A percentile compares a stretch with the other conserved stretches of the same genome.
phyloP scores from a whole-genome alignment of 768 basidiomycete species.

The Pisolithus microcarpus region DNA sequence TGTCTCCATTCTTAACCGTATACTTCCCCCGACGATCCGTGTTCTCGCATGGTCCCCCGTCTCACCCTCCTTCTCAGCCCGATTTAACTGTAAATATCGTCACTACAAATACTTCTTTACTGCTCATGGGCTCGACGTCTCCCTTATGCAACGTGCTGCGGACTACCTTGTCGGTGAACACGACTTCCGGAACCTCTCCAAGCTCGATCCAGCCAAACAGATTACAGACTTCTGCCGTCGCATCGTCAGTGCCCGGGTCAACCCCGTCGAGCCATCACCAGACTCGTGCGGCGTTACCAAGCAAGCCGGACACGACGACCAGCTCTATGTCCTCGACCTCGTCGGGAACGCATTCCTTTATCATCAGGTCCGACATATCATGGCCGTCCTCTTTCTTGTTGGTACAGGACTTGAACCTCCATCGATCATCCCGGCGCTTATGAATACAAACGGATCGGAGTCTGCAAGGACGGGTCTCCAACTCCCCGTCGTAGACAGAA shows the following conservation, averaged over 20 bases:
- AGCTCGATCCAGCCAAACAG: conserved; percentile 87
- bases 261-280: conserved; percentile 27
- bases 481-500: conserved; percentile 52
- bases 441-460: conserved; percentile 53
- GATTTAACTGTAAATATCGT: conserved; percentile 77
- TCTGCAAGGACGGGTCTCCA: conserved; percentile 9
- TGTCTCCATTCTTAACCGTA: conserved; percentile 70
- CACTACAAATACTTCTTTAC: conserved; percentile 99
- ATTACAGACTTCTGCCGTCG: conserved; percentile 69
- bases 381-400: conserved; percentile 84
- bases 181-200: conserved; percentile 95
- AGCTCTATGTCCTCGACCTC: conserved; percentile 68
- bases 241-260: conserved; percentile 61
- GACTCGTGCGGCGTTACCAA: conserved; percentile 7
- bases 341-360: conserved; percentile 86
- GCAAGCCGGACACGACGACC: conserved; percentile 19
- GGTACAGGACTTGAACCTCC: conserved; percentile 75
- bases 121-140: conserved; percentile 55
- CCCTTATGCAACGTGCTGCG: conserved; percentile 71
- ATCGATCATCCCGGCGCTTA: conserved; percentile 57
- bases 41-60: conserved; percentile 94
- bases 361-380: conserved; percentile 94
- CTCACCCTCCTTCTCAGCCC: conserved; percentile 68
- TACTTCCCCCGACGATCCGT: conserved; percentile 86
- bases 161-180: conserved; percentile 73